Evolutionary conservation across 2,329 filamentous ascomycete genomes (phyloP).

Genomic region (Bretziella fagacearum): DNA sequence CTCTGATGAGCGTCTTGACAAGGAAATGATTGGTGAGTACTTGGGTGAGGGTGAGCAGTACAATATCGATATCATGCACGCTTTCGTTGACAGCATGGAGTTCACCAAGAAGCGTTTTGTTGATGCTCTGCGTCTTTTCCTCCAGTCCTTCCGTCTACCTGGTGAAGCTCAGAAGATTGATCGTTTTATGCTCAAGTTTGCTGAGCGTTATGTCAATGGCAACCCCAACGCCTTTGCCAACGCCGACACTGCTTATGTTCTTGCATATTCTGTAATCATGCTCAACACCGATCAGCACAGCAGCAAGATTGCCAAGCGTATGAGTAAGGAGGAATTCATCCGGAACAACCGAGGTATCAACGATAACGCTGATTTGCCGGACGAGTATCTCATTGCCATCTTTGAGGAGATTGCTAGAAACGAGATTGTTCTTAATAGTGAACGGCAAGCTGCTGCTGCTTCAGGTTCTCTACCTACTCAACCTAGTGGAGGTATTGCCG

Average conservation of each 20-base stretch:
- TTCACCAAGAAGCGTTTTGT: slow-evolving; percentile 85
- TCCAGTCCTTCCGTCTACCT: slow-evolving; percentile 86
- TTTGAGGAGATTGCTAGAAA: slow-evolving; percentile 84
- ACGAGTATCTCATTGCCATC: slow-evolving; percentile 77
- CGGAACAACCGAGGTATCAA: slow-evolving; percentile 99
- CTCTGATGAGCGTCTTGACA: slow-evolving; percentile 70
- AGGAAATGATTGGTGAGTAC: slow-evolving; percentile 83
- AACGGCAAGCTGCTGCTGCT: slow-evolving; percentile 75
- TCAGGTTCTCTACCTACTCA: slow-evolving; percentile 45
- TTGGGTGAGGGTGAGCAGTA: slow-evolving; percentile 83
- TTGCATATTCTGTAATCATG: slow-evolving; percentile 93
- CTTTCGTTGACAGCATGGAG: slow-evolving; percentile 90
- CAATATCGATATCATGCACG: slow-evolving; percentile 96
- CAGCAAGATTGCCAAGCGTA: slow-evolving; percentile 61
- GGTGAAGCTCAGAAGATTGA: slow-evolving; percentile 98
- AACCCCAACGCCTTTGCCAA: slow-evolving; percentile 97
- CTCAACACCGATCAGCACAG: slow-evolving; percentile 94
- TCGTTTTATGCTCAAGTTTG: slow-evolving; percentile 98
- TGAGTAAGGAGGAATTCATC: slow-evolving; percentile 96
- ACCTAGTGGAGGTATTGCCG: slow-evolving; percentile 52
- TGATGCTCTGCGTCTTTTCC: slow-evolving; percentile 74
- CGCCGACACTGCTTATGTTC: slow-evolving; percentile 89
- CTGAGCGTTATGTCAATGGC: slow-evolving; percentile 82
- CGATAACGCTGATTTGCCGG: slow-evolving; percentile 79
- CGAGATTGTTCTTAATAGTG: slow-evolving; percentile 87